Evolutionary conservation across 1,139 yeast species (phyloP), one percentile per base, ranked within the genome.

Genomic region (Zygoascus meyerae): DNA sequence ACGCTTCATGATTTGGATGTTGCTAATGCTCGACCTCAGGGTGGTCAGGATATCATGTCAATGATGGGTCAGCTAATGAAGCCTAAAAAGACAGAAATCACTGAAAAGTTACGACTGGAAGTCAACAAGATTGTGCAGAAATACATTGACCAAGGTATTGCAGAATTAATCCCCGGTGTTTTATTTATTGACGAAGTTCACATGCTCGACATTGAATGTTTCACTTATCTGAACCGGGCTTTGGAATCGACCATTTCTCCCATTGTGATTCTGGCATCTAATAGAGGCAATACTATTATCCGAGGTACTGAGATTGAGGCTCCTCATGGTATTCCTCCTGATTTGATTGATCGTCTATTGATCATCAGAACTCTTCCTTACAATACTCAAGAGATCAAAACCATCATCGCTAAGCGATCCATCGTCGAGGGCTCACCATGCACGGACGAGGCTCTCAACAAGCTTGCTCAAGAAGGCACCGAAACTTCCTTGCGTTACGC

Each of bases 51-150:
- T 64, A 95, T 94, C 44, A 77, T 92, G 63, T 87, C 97, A 7
- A 87, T 94, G 95, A 92, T 92, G 98, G 97, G 97, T 39, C 98
- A 92, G 70, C 73, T 92, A 55, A 75, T 92, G 73, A 92, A 90
- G 70, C 97, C 97, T 48, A 83, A 86, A 59, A 92, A 92, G 71
- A 92, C 99, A n/a, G 99, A 92, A 69, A 92, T 92, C 62, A 94
- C 98, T 40, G 98, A 92, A 61, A 92, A 94, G 67, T 77, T 92
- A 63, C 80, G 99, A 66, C 72, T 75, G 38, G 98, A 92, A 69
- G 96, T 92, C 55, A 90, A 92, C 71, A 89, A 86, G 69, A 95
- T 92, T 49, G 99, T 92, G 37, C 86, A 94, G 55, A 87, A 89
- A 66, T 92, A 92, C 68, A 90, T 92, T 51, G 97, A 90, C 65